phyloP scores from a whole-genome alignment of 768 basidiomycete species.

The Russula abietina region DNA sequence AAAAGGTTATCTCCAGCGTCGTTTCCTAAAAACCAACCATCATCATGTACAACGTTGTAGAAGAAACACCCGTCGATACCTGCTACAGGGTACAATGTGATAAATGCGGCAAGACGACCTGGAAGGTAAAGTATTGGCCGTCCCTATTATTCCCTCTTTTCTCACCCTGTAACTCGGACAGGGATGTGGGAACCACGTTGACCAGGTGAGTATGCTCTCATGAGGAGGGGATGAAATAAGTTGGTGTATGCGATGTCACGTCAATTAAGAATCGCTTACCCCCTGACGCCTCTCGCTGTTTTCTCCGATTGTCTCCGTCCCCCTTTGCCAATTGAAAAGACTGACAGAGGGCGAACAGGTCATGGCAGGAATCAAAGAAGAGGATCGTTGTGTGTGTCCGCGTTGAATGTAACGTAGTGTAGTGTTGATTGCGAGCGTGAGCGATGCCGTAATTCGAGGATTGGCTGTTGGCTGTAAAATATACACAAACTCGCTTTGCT shows the following conservation, averaged over 20 bases:
- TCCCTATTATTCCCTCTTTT: not conserved
- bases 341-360: constrained; percentile 33
- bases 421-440: not conserved
- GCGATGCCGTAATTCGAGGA: constrained; percentile 13
- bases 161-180: not conserved
- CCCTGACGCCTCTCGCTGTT: not conserved
- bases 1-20: too few species aligned
- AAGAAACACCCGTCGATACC: constrained; percentile 19
- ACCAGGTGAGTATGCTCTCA: constrained; percentile 16
- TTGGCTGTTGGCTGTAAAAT: not conserved
- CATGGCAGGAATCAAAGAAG: constrained; percentile 45
- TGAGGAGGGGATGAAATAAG: not conserved
- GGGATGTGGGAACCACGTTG: constrained; percentile 26
- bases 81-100: constrained; percentile 28
- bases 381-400: constrained; percentile 43
- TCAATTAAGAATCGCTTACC: not conserved
- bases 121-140: constrained; percentile 24
- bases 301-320: not conserved
- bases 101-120: constrained; percentile 31
- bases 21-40: not conserved
- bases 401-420: constrained; percentile 19
- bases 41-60: constrained; percentile 2
- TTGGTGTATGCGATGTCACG: not conserved
- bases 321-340: not conserved
- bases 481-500: not conserved